These are phyloP conservation scores for Pichia gijzeniarum DNA, from an alignment of 805 yeast species.

Conservation along the genomic window DNA sequence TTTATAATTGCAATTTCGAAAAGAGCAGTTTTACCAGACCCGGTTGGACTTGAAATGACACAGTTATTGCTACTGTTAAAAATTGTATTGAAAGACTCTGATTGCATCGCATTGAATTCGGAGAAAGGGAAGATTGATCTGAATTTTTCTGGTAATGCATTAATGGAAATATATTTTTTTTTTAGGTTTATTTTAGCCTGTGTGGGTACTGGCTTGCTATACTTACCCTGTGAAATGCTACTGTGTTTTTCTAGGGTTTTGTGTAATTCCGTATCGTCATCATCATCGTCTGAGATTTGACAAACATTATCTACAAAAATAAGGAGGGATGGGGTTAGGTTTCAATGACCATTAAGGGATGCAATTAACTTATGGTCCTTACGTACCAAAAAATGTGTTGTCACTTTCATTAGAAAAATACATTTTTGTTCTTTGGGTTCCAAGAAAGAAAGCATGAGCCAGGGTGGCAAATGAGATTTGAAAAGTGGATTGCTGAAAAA, in stretches of 20 bases:
- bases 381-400: no score
- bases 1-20: constrained; percentile 66
- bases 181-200: not conserved
- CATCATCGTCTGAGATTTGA: no score
- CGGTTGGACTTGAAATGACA: constrained; percentile 95
- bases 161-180: not conserved
- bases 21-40: constrained; percentile 95
- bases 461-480: not conserved
- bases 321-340: no score
- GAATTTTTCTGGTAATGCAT: constrained; percentile 33
- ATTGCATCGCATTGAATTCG: constrained; percentile 73
- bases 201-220: not conserved
- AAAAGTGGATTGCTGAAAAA: not conserved
- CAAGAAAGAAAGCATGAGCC: not conserved
- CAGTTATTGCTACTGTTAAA: constrained; percentile 86
- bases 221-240: not conserved
- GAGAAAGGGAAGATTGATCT: constrained; percentile 27
- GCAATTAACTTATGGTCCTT: no score
- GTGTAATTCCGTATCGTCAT: no score
- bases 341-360: no score
- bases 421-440: no score
- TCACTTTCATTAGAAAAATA: no score
- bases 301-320: no score
- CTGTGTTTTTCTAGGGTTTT: no score
- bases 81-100: constrained; percentile 83